Evolutionary conservation across 495 filamentous ascomycete species (phyloP), one percentile per base, ranked within the genome.

Genomic region (Aspergillus panamensis): DNA sequence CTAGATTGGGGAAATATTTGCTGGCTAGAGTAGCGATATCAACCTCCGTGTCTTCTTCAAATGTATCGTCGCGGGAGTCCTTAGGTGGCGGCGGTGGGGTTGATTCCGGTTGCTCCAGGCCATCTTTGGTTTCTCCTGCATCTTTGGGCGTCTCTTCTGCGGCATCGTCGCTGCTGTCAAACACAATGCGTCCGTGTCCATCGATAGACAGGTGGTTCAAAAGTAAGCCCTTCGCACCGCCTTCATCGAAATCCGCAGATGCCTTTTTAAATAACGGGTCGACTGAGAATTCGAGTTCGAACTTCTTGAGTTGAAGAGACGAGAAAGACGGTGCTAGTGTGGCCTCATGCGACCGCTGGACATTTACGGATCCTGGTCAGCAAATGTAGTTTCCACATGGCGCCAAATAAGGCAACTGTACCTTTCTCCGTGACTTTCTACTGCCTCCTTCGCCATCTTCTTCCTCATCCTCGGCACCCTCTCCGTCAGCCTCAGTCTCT

Each of bases 201-300:
- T 99, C 94, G 58, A 99, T 97, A 52, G 91, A 85, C 14, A 99
- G 80, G 71, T 97, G 92, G 69, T 99, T 99, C 16, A 99, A 78
- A 19, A 99, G 77, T 33, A 99, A 79, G 3, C 94, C 94, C 74
- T 97, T 99, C 16, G 95, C 95, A 50, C 94, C 94, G 21, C 94
- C 94, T 75, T 99, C 94, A 66, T 99, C 94, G 66, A 97, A 97
- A 70, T 99, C 94, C 20, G 94, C 94, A 3, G 92, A 92, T 0
- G 92, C 95, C 65, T 99, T 99, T 69, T 97, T 97, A 82, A 97
- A 99, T 8, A 99, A 75, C 3, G 94, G 94, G 64, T 99, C 94
- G 21, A 99, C 94, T 1, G 91, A 87, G 60, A 99, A 96, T 66
- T 99, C 94, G 32, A 97, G 82, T 61, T 99, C 94, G 60, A 97